Evolutionary conservation across 768 basidiomycete species (phyloP), one percentile per base, ranked within the genome.

Genomic region (Leccinum longicurvipes): DNA sequence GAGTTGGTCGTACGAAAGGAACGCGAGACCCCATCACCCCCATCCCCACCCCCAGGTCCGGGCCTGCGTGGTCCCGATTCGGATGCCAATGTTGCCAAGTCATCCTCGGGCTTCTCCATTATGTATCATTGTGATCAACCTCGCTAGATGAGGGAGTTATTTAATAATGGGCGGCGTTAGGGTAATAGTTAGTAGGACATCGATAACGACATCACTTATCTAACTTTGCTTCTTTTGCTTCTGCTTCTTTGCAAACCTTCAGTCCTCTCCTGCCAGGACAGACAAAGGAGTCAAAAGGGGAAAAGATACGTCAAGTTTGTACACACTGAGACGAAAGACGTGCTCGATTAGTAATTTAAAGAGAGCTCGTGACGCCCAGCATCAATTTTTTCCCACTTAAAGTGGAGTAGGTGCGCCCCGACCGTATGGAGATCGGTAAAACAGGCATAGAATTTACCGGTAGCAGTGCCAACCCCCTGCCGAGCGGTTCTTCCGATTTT

Each of bases 111-210:
- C 55, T 67, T 60, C 61, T 32, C 47, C 72, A 98, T 96, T 48
- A 93, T 91, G 74, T 19, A 41, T 41, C 19, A 41, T 91, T 85
- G 78, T 96, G 90, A 97, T 98, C 81, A 98, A 97, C 73, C 83
- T 89, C 44, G 95, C 94, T 75, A 98, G 96, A 72, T 97, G 93
- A 32, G 94, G 39, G 95, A 74, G 96, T 94, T 75, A 94, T 98
- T 98, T 98, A 55, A 63, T 51, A 47, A 49, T 23, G 27, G 86
- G 58, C 93, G 91, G 65, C 94, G 90, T 79, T 98, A 98, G 78
- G 94, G 96, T 45, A 45, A 24, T 21, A 45, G 14, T 9, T 41
- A 10, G 19, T 58, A 97, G 89, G 56, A 98, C 89, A 72, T 96
- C 91, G 65, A 98, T 80, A 71, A 98, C 94, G 63, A 98, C 93